Conservation (phyloP, 2,329 filamentous ascomycete genomes). For the Clarireedia hainanense region DNA sequence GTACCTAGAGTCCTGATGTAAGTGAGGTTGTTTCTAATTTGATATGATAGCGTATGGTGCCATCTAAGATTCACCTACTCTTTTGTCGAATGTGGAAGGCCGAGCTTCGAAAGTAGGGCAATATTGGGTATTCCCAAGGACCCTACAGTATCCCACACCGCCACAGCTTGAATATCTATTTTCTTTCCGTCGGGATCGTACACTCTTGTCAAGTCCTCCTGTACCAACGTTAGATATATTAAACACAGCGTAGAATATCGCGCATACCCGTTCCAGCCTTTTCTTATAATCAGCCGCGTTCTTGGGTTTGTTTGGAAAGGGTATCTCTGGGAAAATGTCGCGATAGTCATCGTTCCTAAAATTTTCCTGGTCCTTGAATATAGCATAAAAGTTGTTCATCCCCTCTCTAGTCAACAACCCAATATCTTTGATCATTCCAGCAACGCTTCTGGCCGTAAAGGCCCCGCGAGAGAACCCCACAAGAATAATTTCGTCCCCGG, state of each 20-base stretch:
- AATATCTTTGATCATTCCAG: conserved; percentile 26
- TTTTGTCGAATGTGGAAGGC: conserved; percentile 30
- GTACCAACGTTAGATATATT: conserved; percentile 4
- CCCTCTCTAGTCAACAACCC: conserved; percentile 35
- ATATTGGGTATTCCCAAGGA: conserved; percentile 34
- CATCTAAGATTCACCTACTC: conserved; percentile 12
- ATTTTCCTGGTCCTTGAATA: conserved; percentile 32
- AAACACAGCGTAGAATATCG: too few species aligned
- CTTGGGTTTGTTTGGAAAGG: conserved; percentile 25
- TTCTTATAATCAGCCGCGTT: conserved; percentile 28
- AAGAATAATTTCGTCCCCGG: conserved; percentile 33
- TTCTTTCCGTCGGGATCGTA: conserved; percentile 28
- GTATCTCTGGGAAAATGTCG: conserved; percentile 26
- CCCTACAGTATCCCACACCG: conserved; percentile 41
- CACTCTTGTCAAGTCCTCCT: conserved; percentile 32
- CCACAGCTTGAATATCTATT: conserved; percentile 38
- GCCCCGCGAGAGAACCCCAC: conserved; percentile 36
- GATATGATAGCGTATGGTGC: background rate
- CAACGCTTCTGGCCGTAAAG: conserved; percentile 34
- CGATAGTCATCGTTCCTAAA: conserved; percentile 30
- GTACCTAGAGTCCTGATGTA: conserved; percentile 11
- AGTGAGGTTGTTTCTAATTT: background rate
- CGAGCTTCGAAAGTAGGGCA: conserved; percentile 29
- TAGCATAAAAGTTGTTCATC: conserved; percentile 36
- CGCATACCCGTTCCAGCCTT: conserved; percentile 31